A percentile compares a stretch with the other conserved stretches of the same genome.
These are phyloP conservation scores for Saksenaea oblongispora DNA, from an alignment of 371 early-diverging fungal genomes.

Conservation along the genomic window DNA sequence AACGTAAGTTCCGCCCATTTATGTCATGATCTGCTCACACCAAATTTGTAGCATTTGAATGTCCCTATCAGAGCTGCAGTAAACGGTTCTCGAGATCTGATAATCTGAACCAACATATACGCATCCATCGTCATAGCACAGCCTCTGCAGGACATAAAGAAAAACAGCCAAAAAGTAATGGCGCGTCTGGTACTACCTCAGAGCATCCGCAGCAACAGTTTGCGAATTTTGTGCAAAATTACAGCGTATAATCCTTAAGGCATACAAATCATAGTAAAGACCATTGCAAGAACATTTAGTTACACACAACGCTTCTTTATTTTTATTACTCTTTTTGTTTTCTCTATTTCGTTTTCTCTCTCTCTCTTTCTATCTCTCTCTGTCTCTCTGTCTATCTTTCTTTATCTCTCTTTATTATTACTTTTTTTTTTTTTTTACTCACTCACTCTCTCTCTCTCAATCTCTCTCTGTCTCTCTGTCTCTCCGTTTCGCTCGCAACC, in stretches of 20 bases:
- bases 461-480: too few relatives aligned
- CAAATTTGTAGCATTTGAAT: conserved; percentile 54
- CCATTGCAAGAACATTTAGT: conserved; percentile 19
- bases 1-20: conserved; percentile 48
- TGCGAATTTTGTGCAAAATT: conserved; percentile 36
- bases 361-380: background rate
- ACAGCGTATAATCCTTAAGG: conserved; percentile 9
- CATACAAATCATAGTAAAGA: conserved; percentile 3
- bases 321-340: background rate
- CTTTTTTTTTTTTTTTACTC: background rate
- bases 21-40: background rate
- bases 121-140: conserved; percentile 58
- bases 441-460: too few relatives aligned
- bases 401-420: background rate
- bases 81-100: conserved; percentile 85
- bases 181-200: background rate
- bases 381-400: too few relatives aligned
- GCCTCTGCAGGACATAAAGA: conserved; percentile 14
- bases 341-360: conserved; percentile 1
- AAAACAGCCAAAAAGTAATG: conserved; percentile 15
- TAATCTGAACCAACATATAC: conserved; percentile 76
- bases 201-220: conserved; percentile 8
- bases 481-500: background rate
- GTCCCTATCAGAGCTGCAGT: conserved; percentile 72
- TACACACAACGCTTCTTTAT: background rate